Conservation (phyloP, 306 rosid species). For the Spatholobus suberectus region DNA sequence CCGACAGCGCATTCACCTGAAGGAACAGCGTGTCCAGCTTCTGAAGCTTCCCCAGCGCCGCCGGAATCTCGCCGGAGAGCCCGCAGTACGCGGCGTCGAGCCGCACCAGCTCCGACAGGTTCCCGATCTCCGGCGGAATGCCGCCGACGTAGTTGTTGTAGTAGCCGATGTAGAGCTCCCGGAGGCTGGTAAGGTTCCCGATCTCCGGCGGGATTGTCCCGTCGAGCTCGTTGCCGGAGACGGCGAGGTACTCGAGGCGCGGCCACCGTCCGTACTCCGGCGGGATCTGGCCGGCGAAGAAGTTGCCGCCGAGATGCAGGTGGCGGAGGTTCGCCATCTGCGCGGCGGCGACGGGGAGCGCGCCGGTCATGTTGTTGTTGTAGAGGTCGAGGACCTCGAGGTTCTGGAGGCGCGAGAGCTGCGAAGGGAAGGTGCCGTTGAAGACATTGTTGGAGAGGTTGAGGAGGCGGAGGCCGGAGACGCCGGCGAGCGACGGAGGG, state of each 20-base stretch:
- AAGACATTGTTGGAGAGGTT: constrained; percentile 87
- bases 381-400: constrained; percentile 79
- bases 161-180: constrained; percentile 88
- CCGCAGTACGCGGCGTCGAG: constrained; percentile 85
- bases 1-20: constrained; percentile 85
- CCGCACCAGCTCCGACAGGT: constrained; percentile 70
- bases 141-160: constrained; percentile 72
- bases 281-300: constrained; percentile 80
- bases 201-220: constrained; percentile 81
- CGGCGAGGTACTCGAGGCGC: constrained; percentile 71
- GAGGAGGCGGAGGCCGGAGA: constrained; percentile 61
- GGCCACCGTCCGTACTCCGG: constrained; percentile 69
- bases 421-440: constrained; percentile 69
- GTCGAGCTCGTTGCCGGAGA: constrained; percentile 82
- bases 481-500: constrained; percentile 63
- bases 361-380: constrained; percentile 85
- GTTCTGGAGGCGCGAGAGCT: constrained; percentile 56
- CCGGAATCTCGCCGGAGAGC: constrained; percentile 81
- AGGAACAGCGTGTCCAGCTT: constrained; percentile 89
- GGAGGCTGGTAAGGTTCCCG: constrained; percentile 69
- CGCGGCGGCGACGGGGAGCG: constrained; percentile 63
- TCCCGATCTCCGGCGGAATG: constrained; percentile 83
- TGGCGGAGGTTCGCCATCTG: constrained; percentile 69
- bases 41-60: constrained; percentile 72
- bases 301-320: constrained; percentile 90